Evolutionary conservation across 192 early-diverging fungal species (phyloP), one percentile per base, ranked within the genome.

Genomic region (Spizellomyces punctatus): DNA sequence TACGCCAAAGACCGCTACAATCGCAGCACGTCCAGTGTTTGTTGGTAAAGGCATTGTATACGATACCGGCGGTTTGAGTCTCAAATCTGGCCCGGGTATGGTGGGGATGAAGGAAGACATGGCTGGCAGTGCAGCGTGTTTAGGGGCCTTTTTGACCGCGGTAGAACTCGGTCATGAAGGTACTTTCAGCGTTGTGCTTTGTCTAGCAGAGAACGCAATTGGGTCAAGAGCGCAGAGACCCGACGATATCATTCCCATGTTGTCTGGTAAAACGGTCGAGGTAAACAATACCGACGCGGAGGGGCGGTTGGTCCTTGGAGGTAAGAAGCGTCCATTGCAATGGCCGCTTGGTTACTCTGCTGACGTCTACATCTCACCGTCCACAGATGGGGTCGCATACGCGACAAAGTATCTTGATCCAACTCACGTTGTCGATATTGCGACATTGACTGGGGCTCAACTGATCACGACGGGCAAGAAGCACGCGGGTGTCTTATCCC

Each of bases 21-120:
- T 84, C 50, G 65, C 47, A n/a, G 10, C 8, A 0, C 64, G 46
- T 22, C 57, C 48, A 9, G 79, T 78, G 21, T 82, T 77, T 66
- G 86, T 85, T 22, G 86, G 86, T 65, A 87, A 87, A 76, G 85
- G 85, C 16, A 85, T 86, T 64, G 79, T 83, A 10, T 87, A 79
- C 75, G 86, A 87, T 71, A 82, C 83, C 14, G 69, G 69, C 59
- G 69, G 69, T 21, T 47, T 71, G 42, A 77, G 72, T 10, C 47
- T 87, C 74, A 87, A 87, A 70, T 7, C 68, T 50, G 58, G 45
- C n/a, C 46, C 19, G 6, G 58, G 45, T 57, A 79, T 79, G 71
- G 47, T 19, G 19, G 74, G 59, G 1, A 78, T 83, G 83, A 85
- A 85, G 63, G 63, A 64, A n/a, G 86, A 87, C 72, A 85, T 85